Evolutionary conservation across 1,284 basidiomycete genomes (phyloP).

Genomic region (Austroboletus niveus): DNA sequence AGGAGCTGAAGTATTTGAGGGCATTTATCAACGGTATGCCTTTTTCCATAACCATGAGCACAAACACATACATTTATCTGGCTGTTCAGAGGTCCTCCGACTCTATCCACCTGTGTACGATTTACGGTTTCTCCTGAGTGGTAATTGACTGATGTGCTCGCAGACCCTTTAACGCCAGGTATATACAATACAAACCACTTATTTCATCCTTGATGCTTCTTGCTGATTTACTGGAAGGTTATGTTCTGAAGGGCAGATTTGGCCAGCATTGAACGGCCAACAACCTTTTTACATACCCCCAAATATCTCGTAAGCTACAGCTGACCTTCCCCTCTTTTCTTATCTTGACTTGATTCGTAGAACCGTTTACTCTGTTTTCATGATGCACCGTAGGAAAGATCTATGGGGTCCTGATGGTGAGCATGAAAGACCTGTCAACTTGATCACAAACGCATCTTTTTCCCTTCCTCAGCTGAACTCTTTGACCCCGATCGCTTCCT

Average conservation of each 20-base stretch:
- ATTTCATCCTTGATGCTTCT: too few relatives aligned
- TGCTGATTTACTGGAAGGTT: slow-evolving; percentile 32
- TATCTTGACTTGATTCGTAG: slow-evolving; percentile 13
- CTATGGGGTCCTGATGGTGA: slow-evolving; percentile 38
- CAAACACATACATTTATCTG: background rate
- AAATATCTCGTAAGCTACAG: slow-evolving; percentile 41
- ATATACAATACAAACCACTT: too few relatives aligned
- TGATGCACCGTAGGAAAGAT: slow-evolving; percentile 38
- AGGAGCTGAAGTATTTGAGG: slow-evolving; percentile 53
- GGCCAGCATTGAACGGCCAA: slow-evolving; percentile 36
- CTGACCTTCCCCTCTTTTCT: background rate
- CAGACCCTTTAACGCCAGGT: background rate
- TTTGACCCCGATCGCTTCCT: slow-evolving; percentile 55
- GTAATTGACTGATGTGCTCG: background rate
- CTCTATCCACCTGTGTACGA: slow-evolving; percentile 1
- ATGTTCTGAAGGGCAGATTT: slow-evolving; percentile 43
- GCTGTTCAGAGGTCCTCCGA: slow-evolving; percentile 49
- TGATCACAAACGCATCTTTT: background rate
- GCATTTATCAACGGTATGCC: slow-evolving; percentile 57
- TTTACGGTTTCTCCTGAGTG: background rate
- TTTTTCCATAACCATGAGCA: background rate
- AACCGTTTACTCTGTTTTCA: slow-evolving; percentile 23
- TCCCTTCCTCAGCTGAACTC: slow-evolving; percentile 28
- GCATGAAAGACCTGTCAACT: background rate
- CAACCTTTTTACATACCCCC: slow-evolving; percentile 31